Conservation (phyloP, 768 basidiomycete species). For the Boletus subcaerulescens region DNA sequence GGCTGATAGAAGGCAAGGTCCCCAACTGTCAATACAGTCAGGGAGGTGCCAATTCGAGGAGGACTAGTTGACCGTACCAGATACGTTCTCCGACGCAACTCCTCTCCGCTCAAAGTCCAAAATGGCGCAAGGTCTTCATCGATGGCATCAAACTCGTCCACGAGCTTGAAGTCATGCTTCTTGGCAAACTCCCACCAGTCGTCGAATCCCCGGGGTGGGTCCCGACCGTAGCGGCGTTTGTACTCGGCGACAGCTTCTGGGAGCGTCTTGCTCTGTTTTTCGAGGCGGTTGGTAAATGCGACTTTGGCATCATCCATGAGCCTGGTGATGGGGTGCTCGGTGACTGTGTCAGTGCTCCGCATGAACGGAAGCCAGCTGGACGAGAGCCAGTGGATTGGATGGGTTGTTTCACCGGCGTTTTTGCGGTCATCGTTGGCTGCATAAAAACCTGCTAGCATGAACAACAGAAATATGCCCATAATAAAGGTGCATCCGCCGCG, state of each 20-base stretch:
- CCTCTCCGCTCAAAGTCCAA: constrained; percentile 68
- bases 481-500: constrained; percentile 41
- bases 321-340: constrained; percentile 74
- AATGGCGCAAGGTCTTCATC: constrained; percentile 81
- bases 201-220: constrained; percentile 90
- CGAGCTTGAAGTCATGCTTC: constrained; percentile 68
- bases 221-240: constrained; percentile 65
- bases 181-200: constrained; percentile 83
- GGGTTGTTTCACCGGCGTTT: background rate
- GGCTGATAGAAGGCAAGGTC: constrained; percentile 75
- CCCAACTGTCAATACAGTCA: constrained; percentile 52
- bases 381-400: constrained; percentile 12
- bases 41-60: background rate
- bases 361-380: background rate
- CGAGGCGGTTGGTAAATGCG: constrained; percentile 64
- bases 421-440: constrained; percentile 31
- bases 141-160: constrained; percentile 87
- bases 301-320: constrained; percentile 82
- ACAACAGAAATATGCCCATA: constrained; percentile 41
- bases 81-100: constrained; percentile 60
- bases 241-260: constrained; percentile 81
- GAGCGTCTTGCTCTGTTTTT: constrained; percentile 76
- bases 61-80: constrained; percentile 40
- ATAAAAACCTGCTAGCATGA: constrained; percentile 50
- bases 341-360: background rate